Conservation (phyloP, 2,329 filamentous ascomycete species). For the Ascochyta clinopodiicola region DNA sequence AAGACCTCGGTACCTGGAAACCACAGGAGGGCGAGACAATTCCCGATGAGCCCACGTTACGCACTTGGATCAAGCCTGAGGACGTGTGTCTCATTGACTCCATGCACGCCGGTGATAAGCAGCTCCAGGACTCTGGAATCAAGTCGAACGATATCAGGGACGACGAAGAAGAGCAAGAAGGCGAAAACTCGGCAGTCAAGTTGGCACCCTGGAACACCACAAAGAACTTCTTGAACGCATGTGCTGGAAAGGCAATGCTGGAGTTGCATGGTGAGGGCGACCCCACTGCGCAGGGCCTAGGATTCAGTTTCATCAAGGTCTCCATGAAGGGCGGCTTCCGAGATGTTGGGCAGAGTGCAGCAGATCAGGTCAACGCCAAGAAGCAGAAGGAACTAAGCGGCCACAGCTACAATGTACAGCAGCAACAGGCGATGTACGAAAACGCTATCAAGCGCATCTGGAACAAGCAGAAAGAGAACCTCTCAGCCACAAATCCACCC, state of each 20-base stretch:
- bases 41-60: slow-evolving; percentile 80
- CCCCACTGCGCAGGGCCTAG: slow-evolving; percentile 89
- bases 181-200: slow-evolving; percentile 81
- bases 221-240: slow-evolving; percentile 94
- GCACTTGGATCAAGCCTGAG: slow-evolving; percentile 90
- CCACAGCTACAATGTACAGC: slow-evolving; percentile 96
- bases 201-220: slow-evolving; percentile 96
- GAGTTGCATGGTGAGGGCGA: slow-evolving; percentile 93
- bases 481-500: slow-evolving; percentile 75
- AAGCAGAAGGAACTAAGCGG: slow-evolving; percentile 73
- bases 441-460: slow-evolving; percentile 91
- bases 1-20: slow-evolving; percentile 83
- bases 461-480: slow-evolving; percentile 81
- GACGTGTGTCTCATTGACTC: slow-evolving; percentile 93
- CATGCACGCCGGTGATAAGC: slow-evolving; percentile 94
- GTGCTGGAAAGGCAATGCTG: slow-evolving; percentile 94
- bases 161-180: slow-evolving; percentile 66
- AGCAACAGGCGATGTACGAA: slow-evolving; percentile 90
- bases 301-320: slow-evolving; percentile 96
- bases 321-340: slow-evolving; percentile 99
- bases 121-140: slow-evolving; percentile 89
- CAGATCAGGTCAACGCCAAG: slow-evolving; percentile 85
- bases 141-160: slow-evolving; percentile 71
- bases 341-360: slow-evolving; percentile 85
- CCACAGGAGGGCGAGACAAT: slow-evolving; percentile 74